Base-by-base conservation (phyloP, 495 filamentous ascomycete species). In the Xylaria longipes region DNA sequence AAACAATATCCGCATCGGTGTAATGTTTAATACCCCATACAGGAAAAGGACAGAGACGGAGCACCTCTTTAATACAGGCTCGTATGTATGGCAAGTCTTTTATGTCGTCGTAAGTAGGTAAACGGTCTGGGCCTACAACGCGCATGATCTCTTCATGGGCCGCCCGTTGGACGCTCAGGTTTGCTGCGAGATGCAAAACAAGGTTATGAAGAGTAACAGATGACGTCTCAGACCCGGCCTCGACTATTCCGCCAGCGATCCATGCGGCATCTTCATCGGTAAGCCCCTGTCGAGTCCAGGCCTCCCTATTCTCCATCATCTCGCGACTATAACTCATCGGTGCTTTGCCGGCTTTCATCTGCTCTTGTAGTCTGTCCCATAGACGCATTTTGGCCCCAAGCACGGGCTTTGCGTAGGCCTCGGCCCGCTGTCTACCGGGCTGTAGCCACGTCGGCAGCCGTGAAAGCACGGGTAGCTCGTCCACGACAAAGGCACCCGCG, bases 141-240 rank as follows among this genome's bases (percentile, higher is more conserved):
- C 46, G 46, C 46, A n/a, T n/a, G 12, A 50, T 4, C 46, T 50
- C 46, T 14, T 14, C 46, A 12, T 50, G 20, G 4, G 46, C 46
- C 11, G 20, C 20, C 3, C 15, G 5, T n/a, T 50, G 46, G 12
- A n/a, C 46, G 11, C 46, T 4, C 20, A 5, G 9, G 20, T 50
- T 50, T 17, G 69, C 80, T 39, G 67, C 79, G 71, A 89, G 78
- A 27, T 84, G 85, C 4, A 89, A 78, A 22, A 89, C 78, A 20
- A 83, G 82, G 43, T 79, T 85, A 74, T 82, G 82, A 27, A 89
- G 76, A 2, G 85, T 85, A 15, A 83, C 83, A 12, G 87, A 82
- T 9, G 86, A 85, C 11, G 87, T 89, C 67, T 87, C 86, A 31
- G 79, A 82, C 35, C 87, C 87, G 2, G 87, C 87, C 2, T 85